phyloP scores from a whole-genome alignment of 768 basidiomycete genomes.

The Brasilioporus rufonigricans region DNA sequence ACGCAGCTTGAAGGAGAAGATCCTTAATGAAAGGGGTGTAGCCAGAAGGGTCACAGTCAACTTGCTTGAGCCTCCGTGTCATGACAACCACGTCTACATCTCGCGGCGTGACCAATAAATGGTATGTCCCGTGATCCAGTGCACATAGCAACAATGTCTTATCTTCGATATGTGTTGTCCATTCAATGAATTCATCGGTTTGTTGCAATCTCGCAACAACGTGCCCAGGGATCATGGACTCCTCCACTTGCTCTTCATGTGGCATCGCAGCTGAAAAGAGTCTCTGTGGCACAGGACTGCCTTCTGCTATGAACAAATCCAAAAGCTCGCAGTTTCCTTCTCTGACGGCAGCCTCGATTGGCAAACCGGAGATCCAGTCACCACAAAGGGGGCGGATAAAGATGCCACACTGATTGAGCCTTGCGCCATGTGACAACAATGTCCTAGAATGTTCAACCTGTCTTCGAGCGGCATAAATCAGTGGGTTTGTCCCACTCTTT shows the following conservation, averaged over 20 bases:
- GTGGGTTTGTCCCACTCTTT: neutral
- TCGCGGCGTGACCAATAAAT: too few relatives aligned
- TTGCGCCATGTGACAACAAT: neutral
- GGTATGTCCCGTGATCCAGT: neutral
- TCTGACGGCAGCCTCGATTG: neutral
- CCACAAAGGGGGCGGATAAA: neutral
- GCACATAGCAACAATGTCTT: neutral
- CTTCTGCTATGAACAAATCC: neutral
- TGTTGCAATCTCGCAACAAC: slow-evolving; percentile 1
- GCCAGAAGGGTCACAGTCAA: neutral
- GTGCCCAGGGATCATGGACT: neutral
- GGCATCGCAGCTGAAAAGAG: neutral
- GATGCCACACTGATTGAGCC: neutral
- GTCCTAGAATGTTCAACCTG: neutral
- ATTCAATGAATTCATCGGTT: slow-evolving; percentile 17
- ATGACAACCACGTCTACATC: neutral
- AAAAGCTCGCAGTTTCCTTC: neutral
- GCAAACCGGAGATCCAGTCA: neutral
- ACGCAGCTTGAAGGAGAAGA: neutral
- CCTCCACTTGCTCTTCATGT: too few relatives aligned
- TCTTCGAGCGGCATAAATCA: neutral
- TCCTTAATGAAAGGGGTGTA: neutral
- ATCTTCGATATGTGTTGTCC: neutral
- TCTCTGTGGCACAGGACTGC: neutral
- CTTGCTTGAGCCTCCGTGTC: slow-evolving; percentile 1